Evolutionary conservation across 2,329 filamentous ascomycete genomes (phyloP), one percentile per base, ranked within the genome.

Genomic region (Neopestalotiopsis sp.): DNA sequence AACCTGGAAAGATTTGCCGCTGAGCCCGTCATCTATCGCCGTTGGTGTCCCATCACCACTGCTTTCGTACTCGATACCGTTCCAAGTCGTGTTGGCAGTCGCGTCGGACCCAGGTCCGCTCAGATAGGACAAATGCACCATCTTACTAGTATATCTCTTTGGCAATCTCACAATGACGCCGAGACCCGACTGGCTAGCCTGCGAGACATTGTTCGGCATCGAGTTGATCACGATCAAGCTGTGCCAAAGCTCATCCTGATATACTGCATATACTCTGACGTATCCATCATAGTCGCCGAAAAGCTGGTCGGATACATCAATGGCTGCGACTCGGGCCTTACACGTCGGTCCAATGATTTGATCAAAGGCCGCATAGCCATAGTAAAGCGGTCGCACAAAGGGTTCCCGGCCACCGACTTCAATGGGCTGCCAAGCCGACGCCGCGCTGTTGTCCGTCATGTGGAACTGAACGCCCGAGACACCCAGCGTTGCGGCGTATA

Each of bases 361-460:
- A 30, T 82, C 83, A 70, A 86, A 82, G 45, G 85, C 85, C n/a
- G 82, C 84, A 70, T 84, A 80, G 68, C 82, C 83, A 70, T 86
- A 86, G 78, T 87, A 87, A 60, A 81, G 77, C 1, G 84, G 84
- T 32, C 84, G 81, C 10, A 86, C 83, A 71, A 81, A 81, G 1
- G 82, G 80, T 32, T 77, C 75, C 4, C 75, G 78, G 34, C 78
- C 81, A 70, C 82, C 79, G 69, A 80, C 75, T 20, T 75, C 64
- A 49, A 83, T 77, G 17, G 85, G 85, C 70, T 84, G 81, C 85
- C 85, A 87, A 2, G 84, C 83, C 67, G 81, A 81, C 6, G 84
- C 83, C 71, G 83, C 83, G 69, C 84, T 85, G 75, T 85, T 85
- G 75, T 85, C 84, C 10, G 84, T 86, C 84, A 86, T 86, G 78